Evolutionary conservation across 352 stramenopile species (phyloP).

Genomic region (Pythium myriotylum): DNA sequence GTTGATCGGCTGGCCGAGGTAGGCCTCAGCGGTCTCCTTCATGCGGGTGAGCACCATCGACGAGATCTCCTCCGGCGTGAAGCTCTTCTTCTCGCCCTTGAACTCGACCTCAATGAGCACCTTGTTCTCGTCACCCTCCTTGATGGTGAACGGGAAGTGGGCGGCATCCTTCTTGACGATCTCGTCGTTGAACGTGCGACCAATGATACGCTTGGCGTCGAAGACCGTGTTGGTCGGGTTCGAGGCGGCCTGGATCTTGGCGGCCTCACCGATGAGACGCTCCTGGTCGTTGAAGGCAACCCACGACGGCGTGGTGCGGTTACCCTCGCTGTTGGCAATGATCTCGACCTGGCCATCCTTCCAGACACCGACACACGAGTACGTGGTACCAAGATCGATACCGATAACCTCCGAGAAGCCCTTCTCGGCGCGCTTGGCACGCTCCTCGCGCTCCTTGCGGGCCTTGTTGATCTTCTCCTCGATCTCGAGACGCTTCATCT

Average conservation of each 20-base stretch:
- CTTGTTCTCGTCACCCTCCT: conserved; percentile 84
- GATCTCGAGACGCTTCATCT: conserved; percentile 91
- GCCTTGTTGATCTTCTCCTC: conserved; percentile 91
- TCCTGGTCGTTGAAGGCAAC: conserved; percentile 95
- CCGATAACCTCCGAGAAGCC: conserved; percentile 87
- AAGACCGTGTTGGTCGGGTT: conserved; percentile 99
- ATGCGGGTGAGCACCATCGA: conserved; percentile 99
- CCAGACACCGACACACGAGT: conserved; percentile 95
- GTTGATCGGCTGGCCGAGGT: conserved; percentile 96
- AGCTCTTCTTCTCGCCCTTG: conserved; percentile 92
- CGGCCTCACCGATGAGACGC: conserved; percentile 97
- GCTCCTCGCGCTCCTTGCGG: conserved; percentile 84
- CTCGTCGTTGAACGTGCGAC: conserved; percentile 95
- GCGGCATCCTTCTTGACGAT: conserved; percentile 98
- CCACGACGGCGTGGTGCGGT: conserved; percentile 99
- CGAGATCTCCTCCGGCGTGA: conserved; percentile 98
- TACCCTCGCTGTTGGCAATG: conserved; percentile 96
- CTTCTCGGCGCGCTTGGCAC: conserved; percentile 84
- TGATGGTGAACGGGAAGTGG: conserved; percentile 96
- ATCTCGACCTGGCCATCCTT: conserved; percentile 96
- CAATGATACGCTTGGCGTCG: conserved; percentile 99
- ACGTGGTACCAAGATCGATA: conserved; percentile 95
- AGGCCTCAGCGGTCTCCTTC: conserved; percentile 98
- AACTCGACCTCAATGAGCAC: conserved; percentile 93
- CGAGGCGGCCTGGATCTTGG: conserved; percentile 99